Evolutionary conservation across 495 filamentous ascomycete species (phyloP).

Genomic region (Lepidopterella palustris): DNA sequence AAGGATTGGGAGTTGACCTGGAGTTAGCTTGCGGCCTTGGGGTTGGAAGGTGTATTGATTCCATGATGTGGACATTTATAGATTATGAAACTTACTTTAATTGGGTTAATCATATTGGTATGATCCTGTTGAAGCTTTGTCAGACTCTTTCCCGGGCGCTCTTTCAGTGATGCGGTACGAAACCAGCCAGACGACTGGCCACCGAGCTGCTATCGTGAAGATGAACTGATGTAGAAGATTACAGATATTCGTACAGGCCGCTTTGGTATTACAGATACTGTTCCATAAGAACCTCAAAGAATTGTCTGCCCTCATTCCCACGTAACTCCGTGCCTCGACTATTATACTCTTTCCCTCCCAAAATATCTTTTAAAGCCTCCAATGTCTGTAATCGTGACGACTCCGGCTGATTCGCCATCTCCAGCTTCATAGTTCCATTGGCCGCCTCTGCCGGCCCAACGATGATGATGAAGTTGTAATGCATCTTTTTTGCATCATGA

Average conservation of each 20-base stretch:
- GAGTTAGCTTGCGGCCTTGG: constrained; percentile 30
- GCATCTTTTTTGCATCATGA: constrained; percentile 61
- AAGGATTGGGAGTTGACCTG: constrained; percentile 54
- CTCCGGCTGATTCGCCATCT: constrained; percentile 16
- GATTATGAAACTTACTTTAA: no score
- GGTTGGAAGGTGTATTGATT: no score
- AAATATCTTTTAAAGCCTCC: background rate
- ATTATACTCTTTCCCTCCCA: background rate
- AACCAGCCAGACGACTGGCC: no score
- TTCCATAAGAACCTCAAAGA: constrained; percentile 7
- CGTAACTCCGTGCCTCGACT: constrained; percentile 1
- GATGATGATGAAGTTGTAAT: constrained; percentile 69
- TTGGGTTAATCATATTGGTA: no score
- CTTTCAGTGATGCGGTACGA: no score
- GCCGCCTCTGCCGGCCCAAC: constrained; percentile 50
- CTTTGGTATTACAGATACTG: constrained; percentile 5
- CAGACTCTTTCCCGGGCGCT: no score
- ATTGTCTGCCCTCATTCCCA: background rate
- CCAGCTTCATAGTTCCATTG: constrained; percentile 3
- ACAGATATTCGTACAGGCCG: no score
- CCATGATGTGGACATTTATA: no score
- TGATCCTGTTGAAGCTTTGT: no score
- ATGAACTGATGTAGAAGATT: background rate
- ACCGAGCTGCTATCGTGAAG: background rate
- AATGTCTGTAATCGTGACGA: background rate